phyloP scores from a whole-genome alignment of 2,329 filamentous ascomycete genomes.

The Colletotrichum horii region DNA sequence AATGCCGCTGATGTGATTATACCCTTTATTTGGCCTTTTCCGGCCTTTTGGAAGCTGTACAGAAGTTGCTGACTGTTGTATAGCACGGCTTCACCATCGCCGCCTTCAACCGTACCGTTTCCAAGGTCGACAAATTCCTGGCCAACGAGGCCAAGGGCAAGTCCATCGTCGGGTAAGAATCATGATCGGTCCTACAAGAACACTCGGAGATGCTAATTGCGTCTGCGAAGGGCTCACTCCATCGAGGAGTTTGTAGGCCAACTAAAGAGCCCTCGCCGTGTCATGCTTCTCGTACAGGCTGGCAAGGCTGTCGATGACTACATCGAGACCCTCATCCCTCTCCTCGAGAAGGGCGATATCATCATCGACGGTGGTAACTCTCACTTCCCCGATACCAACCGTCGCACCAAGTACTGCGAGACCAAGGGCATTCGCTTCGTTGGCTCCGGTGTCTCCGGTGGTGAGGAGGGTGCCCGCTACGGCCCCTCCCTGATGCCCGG shows the following conservation, averaged over 20 bases:
- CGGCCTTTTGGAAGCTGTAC: neutral
- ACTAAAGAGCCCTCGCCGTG: constrained; percentile 94
- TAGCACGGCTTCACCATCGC: constrained; percentile 89
- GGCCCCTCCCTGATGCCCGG: constrained; percentile 98
- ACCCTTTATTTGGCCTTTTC: neutral
- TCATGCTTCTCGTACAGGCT: constrained; percentile 99
- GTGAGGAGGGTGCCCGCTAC: constrained; percentile 98
- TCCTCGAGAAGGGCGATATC: constrained; percentile 88
- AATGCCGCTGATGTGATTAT: constrained; percentile 74
- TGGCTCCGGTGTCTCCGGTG: constrained; percentile 96
- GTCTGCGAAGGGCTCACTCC: constrained; percentile 62
- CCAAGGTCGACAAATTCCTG: constrained; percentile 96
- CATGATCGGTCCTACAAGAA: neutral
- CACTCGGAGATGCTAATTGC: constrained; percentile 74
- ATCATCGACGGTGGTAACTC: constrained; percentile 99
- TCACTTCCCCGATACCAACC: constrained; percentile 98
- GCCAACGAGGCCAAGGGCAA: constrained; percentile 94
- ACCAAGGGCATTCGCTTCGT: constrained; percentile 93
- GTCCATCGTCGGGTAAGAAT: constrained; percentile 68
- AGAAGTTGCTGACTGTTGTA: neutral
- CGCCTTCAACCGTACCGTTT: constrained; percentile 97
- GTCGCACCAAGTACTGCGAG: constrained; percentile 87
- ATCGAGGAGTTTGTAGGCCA: constrained; percentile 79
- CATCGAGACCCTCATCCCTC: constrained; percentile 91
- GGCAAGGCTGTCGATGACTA: constrained; percentile 98